A percentile compares a stretch with the other conserved stretches of the same genome.
Conservation (phyloP, 306 rosid species). For the Datisca glomerata region DNA sequence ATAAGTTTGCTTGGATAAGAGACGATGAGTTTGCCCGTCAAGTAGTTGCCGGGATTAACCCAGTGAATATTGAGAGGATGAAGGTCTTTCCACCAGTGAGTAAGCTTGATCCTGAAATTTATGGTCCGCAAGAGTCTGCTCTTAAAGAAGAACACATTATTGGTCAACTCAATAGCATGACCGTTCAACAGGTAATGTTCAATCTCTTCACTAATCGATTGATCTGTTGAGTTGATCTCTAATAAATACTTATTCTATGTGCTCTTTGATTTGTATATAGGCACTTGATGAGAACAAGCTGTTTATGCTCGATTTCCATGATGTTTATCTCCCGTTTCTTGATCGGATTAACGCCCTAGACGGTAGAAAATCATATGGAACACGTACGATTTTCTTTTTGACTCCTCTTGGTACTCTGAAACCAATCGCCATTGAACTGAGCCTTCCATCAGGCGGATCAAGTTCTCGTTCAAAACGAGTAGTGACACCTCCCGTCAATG, state of each 20-base stretch:
- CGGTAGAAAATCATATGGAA: conserved; percentile 85
- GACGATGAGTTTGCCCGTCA: conserved; percentile 65
- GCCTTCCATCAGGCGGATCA: conserved; percentile 56
- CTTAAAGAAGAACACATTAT: conserved; percentile 78
- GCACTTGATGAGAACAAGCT: conserved; percentile 60
- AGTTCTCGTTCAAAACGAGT: conserved; percentile 48
- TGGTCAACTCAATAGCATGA: conserved; percentile 69
- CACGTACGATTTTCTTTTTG: conserved; percentile 61
- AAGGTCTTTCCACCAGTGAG: conserved; percentile 83
- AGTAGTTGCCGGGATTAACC: conserved; percentile 65
- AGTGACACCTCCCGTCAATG: conserved; percentile 59
- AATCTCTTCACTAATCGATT: not conserved
- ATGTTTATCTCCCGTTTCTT: conserved; percentile 68
- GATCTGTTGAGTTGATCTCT: no score
- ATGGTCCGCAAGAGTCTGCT: conserved; percentile 74
- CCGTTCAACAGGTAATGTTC: conserved; percentile 63
- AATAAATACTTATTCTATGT: no score
- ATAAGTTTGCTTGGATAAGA: conserved; percentile 47
- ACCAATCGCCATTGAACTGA: conserved; percentile 88
- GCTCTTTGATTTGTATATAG: no score
- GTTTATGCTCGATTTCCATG: conserved; percentile 76
- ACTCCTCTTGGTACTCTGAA: conserved; percentile 60
- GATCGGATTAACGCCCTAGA: conserved; percentile 71
- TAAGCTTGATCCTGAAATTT: conserved; percentile 58
- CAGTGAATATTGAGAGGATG: conserved; percentile 63